Evolutionary conservation across 1,139 yeast species (phyloP).

Genomic region (Chernovozyma sophiae-reginae): DNA sequence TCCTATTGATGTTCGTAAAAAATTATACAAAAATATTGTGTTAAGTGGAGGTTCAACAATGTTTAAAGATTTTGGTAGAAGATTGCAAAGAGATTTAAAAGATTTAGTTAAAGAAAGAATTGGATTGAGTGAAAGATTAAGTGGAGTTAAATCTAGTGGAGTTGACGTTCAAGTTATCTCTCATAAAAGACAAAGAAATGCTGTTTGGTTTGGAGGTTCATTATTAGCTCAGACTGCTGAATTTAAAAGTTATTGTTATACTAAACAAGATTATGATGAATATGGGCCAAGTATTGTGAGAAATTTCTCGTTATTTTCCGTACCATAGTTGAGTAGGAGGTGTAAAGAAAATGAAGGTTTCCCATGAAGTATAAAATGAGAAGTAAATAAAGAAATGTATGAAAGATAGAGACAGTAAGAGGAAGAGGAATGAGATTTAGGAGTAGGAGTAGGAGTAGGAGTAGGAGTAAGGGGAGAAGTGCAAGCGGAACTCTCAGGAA

Average conservation of each 20-base stretch:
- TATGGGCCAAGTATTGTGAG: constrained; percentile 97
- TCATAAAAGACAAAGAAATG: constrained; percentile 96
- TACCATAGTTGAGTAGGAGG: constrained; percentile 47
- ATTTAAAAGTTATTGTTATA: constrained; percentile 93
- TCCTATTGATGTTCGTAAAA: constrained; percentile 97
- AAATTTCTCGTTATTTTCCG: constrained; percentile 89
- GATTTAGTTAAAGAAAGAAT: constrained; percentile 85
- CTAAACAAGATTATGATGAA: constrained; percentile 96
- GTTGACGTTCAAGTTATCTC: constrained; percentile 96
- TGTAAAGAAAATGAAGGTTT: too few relatives aligned
- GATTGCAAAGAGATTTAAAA: constrained; percentile 93
- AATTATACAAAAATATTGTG: constrained; percentile 91
- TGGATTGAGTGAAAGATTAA: constrained; percentile 68
- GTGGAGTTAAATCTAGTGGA: constrained; percentile 88
- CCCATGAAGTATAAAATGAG: too few relatives aligned
- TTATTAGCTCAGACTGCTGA: constrained; percentile 95
- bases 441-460: too few relatives aligned
- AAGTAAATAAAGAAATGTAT: too few relatives aligned
- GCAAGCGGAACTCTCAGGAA: too few relatives aligned
- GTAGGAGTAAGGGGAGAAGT: too few relatives aligned
- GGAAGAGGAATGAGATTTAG: too few relatives aligned
- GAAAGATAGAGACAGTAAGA: too few relatives aligned
- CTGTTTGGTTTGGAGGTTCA: constrained; percentile 99
- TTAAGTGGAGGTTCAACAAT: constrained; percentile 96
- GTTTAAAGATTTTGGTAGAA: constrained; percentile 97